Percentiles rank a stretch among this genome's conserved stretches.
Evolutionary conservation across 2,329 filamentous ascomycete species (phyloP).

Genomic region (Aspergillus calidoustus): DNA sequence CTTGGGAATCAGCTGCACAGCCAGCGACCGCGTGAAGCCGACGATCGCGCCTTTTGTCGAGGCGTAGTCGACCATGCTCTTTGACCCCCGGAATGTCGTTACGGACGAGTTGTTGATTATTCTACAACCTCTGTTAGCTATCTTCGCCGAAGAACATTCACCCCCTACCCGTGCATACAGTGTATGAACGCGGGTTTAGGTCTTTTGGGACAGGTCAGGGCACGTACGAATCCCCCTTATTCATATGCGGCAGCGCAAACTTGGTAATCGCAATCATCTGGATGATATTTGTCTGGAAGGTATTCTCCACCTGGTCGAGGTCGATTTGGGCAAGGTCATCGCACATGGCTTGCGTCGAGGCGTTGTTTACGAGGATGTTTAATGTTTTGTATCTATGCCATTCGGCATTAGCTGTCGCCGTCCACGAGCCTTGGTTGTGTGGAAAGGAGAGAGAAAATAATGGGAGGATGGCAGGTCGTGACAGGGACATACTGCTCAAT

Average conservation of each 20-base stretch:
- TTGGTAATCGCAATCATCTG: slow-evolving; percentile 66
- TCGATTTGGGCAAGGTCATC: slow-evolving; percentile 59
- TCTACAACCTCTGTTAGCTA: slow-evolving; percentile 27
- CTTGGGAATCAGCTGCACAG: slow-evolving; percentile 58
- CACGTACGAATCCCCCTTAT: slow-evolving; percentile 52
- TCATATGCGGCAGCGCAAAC: slow-evolving; percentile 61
- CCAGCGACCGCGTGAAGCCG: slow-evolving; percentile 59
- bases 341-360: slow-evolving; percentile 60
- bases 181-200: too few species aligned
- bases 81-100: slow-evolving; percentile 59
- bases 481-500: slow-evolving; percentile 48
- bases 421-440: too few species aligned
- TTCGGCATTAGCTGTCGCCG: slow-evolving; percentile 12
- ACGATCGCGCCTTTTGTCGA: slow-evolving; percentile 64
- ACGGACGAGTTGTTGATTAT: slow-evolving; percentile 64
- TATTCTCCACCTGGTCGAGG: slow-evolving; percentile 59
- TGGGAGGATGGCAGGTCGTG: not conserved
- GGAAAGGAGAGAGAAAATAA: too few species aligned
- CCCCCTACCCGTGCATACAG: too few species aligned
- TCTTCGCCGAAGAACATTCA: too few species aligned
- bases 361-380: slow-evolving; percentile 63
- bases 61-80: slow-evolving; percentile 59
- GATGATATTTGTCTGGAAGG: slow-evolving; percentile 62
- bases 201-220: too few species aligned
- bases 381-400: slow-evolving; percentile 35